phyloP scores from a whole-genome alignment of 495 filamentous ascomycete genomes.

The Staphylotrichum tortipilum region DNA sequence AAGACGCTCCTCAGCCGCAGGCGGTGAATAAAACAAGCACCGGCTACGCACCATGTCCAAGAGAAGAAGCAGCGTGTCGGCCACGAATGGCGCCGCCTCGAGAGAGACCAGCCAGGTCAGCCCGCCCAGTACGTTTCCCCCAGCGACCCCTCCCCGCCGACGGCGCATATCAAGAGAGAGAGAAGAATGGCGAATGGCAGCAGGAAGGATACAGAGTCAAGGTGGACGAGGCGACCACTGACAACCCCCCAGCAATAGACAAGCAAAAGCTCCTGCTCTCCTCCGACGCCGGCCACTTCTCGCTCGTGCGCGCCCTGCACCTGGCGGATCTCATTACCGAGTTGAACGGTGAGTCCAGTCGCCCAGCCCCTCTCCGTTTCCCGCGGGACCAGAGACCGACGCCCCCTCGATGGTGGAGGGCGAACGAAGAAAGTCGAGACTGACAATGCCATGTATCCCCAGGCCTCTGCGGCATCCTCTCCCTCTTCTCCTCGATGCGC shows the following conservation, averaged over 20 bases:
- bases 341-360: constrained; percentile 68
- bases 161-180: neutral
- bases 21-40: neutral
- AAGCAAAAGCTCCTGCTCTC: constrained; percentile 82
- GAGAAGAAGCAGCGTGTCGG: constrained; percentile 35
- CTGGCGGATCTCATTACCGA: constrained; percentile 93
- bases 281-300: constrained; percentile 63
- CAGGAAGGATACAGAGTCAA: too few species aligned
- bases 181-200: too few species aligned
- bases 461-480: constrained; percentile 84
- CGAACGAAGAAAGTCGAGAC: neutral
- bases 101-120: constrained; percentile 21
- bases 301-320: constrained; percentile 68
- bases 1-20: neutral
- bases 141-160: neutral
- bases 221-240: neutral
- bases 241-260: constrained; percentile 49
- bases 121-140: constrained; percentile 29
- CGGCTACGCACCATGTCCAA: constrained; percentile 38
- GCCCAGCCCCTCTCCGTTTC: neutral
- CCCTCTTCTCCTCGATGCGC: constrained; percentile 89
- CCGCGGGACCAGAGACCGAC: neutral
- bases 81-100: constrained; percentile 31
- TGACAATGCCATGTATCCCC: neutral
- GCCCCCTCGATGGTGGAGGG: too few species aligned